phyloP scores from a whole-genome alignment of 106 monocot species.

The Hemerocallis citrina region DNA sequence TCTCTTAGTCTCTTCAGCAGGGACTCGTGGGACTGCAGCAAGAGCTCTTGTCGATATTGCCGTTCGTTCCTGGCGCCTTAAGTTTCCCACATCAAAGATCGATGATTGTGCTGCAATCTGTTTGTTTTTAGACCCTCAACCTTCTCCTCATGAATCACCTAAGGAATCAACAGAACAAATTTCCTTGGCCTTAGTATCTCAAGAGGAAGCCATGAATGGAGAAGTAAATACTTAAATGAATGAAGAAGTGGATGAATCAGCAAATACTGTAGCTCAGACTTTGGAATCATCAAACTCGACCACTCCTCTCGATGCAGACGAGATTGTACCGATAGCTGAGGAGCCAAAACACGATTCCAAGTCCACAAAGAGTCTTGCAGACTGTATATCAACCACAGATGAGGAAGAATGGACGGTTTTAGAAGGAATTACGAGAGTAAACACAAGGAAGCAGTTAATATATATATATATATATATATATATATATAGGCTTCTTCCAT shows the following conservation, averaged over 20 bases:
- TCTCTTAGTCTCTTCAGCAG: too few species aligned
- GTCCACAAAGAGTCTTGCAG: constrained; percentile 41
- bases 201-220: neutral
- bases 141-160: neutral
- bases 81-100: constrained; percentile 37
- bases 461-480: too few species aligned
- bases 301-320: constrained; percentile 10
- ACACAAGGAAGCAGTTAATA: too few species aligned
- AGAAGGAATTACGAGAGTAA: constrained; percentile 66
- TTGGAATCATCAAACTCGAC: neutral
- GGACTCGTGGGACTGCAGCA: constrained; percentile 38
- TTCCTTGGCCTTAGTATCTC: neutral
- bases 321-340: constrained; percentile 21
- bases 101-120: constrained; percentile 62
- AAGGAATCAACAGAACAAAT: neutral
- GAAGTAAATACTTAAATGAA: too few species aligned
- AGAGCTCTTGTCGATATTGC: constrained; percentile 49
- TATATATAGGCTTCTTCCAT: too few species aligned
- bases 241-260: neutral
- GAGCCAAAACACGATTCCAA: constrained; percentile 16
- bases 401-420: constrained; percentile 76
- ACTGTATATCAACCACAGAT: constrained; percentile 43
- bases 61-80: constrained; percentile 43
- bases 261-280: neutral
- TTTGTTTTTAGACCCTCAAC: constrained; percentile 24